Percentiles rank a stretch among this genome's conserved stretches.
Conservation (phyloP, 352 stramenopile genomes). For the Phytophthora hybrid region DNA sequence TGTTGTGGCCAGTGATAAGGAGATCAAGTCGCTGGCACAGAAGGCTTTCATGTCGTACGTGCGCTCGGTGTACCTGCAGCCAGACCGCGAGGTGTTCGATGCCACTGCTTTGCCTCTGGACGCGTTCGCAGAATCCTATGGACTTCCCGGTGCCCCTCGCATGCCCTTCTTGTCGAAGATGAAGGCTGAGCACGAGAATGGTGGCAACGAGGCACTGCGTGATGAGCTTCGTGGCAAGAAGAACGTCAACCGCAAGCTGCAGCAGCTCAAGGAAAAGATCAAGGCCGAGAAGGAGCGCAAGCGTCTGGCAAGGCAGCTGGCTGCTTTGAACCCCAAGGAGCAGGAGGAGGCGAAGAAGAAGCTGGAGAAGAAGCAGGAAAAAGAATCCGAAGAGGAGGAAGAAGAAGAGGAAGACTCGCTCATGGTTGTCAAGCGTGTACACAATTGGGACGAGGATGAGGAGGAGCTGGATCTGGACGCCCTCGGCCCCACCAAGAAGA, state of each 20-base stretch:
- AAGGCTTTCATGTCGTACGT: constrained; percentile 99
- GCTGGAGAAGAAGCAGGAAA: constrained; percentile 36
- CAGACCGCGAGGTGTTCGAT: constrained; percentile 95
- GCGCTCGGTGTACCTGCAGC: constrained; percentile 96
- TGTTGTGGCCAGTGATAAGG: constrained; percentile 92
- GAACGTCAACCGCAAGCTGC: constrained; percentile 97
- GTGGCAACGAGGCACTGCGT: constrained; percentile 78
- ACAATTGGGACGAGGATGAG: constrained; percentile 82
- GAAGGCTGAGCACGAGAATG: constrained; percentile 55
- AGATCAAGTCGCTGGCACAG: constrained; percentile 96
- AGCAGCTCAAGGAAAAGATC: constrained; percentile 98
- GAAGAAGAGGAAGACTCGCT: constrained; percentile 89
- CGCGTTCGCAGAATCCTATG: constrained; percentile 94
- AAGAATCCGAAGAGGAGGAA: constrained; percentile 67
- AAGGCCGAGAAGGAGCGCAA: constrained; percentile 96
- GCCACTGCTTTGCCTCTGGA: constrained; percentile 92
- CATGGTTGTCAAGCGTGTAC: constrained; percentile 93
- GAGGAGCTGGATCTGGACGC: constrained; percentile 73
- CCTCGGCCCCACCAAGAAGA: constrained; percentile 62
- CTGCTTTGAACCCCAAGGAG: constrained; percentile 47
- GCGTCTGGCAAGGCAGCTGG: constrained; percentile 82
- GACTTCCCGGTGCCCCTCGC: constrained; percentile 93
- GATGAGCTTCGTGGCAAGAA: constrained; percentile 94
- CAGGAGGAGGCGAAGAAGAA: constrained; percentile 46
- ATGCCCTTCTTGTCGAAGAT: constrained; percentile 94